Percentiles rank a stretch among this genome's conserved stretches.
phyloP scores from a whole-genome alignment of 2,329 filamentous ascomycete species.

The Shiraia sp. region DNA sequence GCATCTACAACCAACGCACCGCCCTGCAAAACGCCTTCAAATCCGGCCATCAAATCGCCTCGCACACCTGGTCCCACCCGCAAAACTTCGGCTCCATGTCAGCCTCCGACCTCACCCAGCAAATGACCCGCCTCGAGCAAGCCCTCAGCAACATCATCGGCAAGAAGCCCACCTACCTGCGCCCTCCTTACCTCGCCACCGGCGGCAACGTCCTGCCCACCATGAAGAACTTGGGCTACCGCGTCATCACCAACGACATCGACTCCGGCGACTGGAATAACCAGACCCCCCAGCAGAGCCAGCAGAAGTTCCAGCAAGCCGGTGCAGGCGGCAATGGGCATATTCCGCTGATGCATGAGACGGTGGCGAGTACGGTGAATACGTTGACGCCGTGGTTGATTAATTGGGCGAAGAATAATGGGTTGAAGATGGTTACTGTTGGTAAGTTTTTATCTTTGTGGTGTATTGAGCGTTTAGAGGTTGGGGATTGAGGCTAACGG shows the following conservation, averaged over 20 bases:
- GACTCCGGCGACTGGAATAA: conserved; percentile 42
- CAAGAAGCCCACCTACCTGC: conserved; percentile 44
- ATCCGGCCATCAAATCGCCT: conserved; percentile 42
- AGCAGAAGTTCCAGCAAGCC: conserved; percentile 37
- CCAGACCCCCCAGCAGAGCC: conserved; percentile 36
- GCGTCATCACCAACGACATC: conserved; percentile 41
- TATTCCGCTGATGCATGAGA: conserved; percentile 43
- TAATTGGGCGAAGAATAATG: conserved; percentile 43
- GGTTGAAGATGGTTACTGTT: conserved; percentile 41
- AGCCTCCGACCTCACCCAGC: conserved; percentile 28
- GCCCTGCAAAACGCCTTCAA: conserved; percentile 39
- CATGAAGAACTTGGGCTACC: conserved; percentile 41
- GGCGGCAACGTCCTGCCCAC: conserved; percentile 35
- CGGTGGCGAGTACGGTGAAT: conserved; percentile 37
- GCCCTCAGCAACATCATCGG: conserved; percentile 44
- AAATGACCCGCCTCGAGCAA: conserved; percentile 40
- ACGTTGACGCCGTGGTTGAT: conserved; percentile 43
- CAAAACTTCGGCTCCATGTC: conserved; percentile 39
- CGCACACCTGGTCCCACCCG: conserved; percentile 41
- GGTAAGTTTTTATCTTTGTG: too few relatives aligned
- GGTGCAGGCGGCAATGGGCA: conserved; percentile 41
- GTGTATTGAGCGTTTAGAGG: background rate
- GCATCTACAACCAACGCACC: conserved; percentile 39
- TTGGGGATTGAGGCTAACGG: background rate
- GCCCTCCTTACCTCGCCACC: conserved; percentile 41